These are phyloP conservation scores for Tulasnella sp. DNA, from an alignment of 768 basidiomycete genomes.

Conservation along the genomic window DNA sequence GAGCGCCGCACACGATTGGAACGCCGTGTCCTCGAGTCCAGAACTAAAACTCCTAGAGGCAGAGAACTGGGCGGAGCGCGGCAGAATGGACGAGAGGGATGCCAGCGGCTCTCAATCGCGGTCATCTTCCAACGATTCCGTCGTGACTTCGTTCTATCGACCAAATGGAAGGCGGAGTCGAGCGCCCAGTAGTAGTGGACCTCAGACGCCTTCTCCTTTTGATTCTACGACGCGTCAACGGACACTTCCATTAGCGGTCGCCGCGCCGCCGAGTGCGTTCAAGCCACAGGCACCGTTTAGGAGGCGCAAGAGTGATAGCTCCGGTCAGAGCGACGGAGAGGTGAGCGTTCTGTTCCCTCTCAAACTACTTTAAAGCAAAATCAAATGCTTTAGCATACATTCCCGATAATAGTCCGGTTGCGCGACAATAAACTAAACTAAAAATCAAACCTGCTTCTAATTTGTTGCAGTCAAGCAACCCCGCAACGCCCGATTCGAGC, in stretches of 20 bases:
- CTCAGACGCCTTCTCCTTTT: conserved; percentile 39
- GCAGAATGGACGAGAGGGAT: neutral
- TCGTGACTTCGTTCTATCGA: conserved; percentile 10
- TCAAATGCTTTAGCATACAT: neutral
- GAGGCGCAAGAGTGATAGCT: conserved; percentile 61
- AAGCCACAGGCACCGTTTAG: conserved; percentile 56
- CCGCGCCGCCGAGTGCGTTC: conserved; percentile 66
- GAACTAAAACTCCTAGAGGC: neutral
- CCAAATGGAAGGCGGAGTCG: conserved; percentile 6
- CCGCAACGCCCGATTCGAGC: no score
- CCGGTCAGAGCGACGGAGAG: conserved; percentile 56
- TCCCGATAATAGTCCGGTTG: no score
- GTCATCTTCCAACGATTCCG: conserved; percentile 14
- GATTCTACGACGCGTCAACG: conserved; percentile 61
- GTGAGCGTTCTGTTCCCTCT: conserved; percentile 32
- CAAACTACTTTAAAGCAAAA: neutral
- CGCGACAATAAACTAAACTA: no score
- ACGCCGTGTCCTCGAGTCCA: neutral
- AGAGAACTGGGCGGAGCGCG: no score
- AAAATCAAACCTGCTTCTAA: neutral
- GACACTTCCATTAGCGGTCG: conserved; percentile 46
- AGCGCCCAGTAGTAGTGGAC: neutral
- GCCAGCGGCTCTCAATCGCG: neutral
- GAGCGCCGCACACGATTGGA: neutral
- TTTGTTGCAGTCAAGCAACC: no score